A percentile compares a stretch with the other conserved stretches of the same genome.
Evolutionary conservation across 2,329 filamentous ascomycete genomes (phyloP).

Genomic region (Diaporthe destruens): DNA sequence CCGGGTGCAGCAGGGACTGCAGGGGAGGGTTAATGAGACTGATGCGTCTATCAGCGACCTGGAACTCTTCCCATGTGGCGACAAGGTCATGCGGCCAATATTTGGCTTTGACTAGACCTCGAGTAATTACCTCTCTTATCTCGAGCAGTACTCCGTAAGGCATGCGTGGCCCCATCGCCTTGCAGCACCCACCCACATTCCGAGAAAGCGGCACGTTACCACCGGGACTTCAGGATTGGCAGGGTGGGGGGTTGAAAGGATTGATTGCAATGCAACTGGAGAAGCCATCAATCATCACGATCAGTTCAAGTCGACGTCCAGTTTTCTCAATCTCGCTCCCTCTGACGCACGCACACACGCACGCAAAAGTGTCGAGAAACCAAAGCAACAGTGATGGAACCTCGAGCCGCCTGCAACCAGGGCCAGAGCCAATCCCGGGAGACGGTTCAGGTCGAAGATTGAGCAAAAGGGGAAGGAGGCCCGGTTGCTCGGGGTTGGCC

Average conservation of each 20-base stretch:
- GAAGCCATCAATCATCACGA: constrained; percentile 16
- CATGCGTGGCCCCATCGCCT: background rate
- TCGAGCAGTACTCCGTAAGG: background rate
- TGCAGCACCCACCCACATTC: constrained; percentile 10
- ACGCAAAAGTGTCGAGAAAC: background rate
- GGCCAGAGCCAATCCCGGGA: background rate
- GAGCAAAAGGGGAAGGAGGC: constrained; percentile 24
- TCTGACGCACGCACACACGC: too few species aligned
- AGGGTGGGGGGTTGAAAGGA: constrained; percentile 7
- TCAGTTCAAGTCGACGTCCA: too few species aligned
- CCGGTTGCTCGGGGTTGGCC: background rate
- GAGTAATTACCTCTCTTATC: constrained; percentile 4
- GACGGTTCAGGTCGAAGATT: background rate
- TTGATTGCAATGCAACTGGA: background rate
- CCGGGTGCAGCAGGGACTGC: constrained; percentile 6
- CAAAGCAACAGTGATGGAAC: too few species aligned
- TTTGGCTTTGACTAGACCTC: background rate
- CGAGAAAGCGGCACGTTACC: constrained; percentile 8
- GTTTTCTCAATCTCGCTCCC: too few species aligned
- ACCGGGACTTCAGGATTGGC: background rate
- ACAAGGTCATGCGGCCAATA: constrained; percentile 10
- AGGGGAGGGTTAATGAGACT: background rate
- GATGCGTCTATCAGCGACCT: background rate
- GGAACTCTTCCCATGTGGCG: constrained; percentile 17
- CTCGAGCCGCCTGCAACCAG: background rate